Base-by-base conservation (phyloP, 2,329 filamentous ascomycete genomes). In the Stagonosporopsis cucurbitacearum region DNA sequence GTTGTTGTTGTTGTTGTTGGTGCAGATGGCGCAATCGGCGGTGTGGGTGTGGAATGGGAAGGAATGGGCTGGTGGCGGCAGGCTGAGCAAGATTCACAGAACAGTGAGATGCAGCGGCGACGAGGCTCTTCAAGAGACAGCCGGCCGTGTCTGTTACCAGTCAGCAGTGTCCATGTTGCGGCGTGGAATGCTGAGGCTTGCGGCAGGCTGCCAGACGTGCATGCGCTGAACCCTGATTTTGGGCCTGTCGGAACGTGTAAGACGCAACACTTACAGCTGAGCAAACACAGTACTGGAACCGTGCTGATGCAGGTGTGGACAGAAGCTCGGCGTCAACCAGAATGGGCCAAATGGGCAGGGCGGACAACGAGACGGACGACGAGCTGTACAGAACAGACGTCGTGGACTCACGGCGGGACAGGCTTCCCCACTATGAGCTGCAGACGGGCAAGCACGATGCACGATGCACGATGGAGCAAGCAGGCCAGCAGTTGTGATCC, bases 221-320 rank as follows among this genome's bases (percentile, higher is more conserved):
- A 64, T 56, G 55, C 51, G 59, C 54, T 40, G 54, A 53, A 64
- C 60, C 62, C 63, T 67, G 64, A 49, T 50, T 50, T 30, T 53
- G 54, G 50, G 56, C 32, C 42, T 54, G 37, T 46, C 55, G 51
- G 54, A 49, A 50, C 47, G 23, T 47, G 44, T 23, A 37, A 39
- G 39, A 20, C 57, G 54, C 50, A 37, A 46, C 59, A 59, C 60
- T 64, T 59, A 66, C 65, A 60, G 44, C 33, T 41, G 50, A 54
- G 36, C 44, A 52, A 50, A 53, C 41, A 46, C 50, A 41, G 50
- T 25, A 41, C 39, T 30, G 53, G 41, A 30, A 51, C 26, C 36
- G 42, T 49, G 35, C 41, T 43, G 43, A 54, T 15, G 51, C 32
- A 28, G 32, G 43, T 19, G 26, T 26, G 39, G 37, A 30, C 37